Evolutionary conservation across 768 basidiomycete genomes (phyloP).

Genomic region (Galerina marginata): DNA sequence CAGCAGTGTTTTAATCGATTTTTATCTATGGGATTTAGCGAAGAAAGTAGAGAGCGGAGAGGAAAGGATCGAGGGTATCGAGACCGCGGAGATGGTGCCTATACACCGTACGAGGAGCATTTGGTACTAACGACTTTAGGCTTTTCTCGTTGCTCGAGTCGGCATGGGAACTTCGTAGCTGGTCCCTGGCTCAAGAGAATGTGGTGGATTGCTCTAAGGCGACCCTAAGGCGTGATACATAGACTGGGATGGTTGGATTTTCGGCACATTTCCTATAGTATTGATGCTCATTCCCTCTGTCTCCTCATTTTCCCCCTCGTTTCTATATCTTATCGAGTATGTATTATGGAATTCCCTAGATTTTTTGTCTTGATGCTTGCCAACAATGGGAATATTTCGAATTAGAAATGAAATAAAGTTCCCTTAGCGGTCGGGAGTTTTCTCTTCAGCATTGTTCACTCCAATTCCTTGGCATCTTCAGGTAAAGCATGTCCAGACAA

Average conservation of each 20-base stretch:
- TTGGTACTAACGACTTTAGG: slow-evolving; percentile 68
- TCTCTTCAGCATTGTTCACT: no score
- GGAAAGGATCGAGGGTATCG: slow-evolving; percentile 62
- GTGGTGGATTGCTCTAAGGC: no score
- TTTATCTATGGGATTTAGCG: slow-evolving; percentile 90
- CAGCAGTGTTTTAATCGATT: slow-evolving; percentile 86
- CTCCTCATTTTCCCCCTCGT: no score
- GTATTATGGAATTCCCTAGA: not conserved
- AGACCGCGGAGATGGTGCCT: slow-evolving; percentile 63
- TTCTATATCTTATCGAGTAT: not conserved
- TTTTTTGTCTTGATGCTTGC: not conserved
- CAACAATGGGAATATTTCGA: no score
- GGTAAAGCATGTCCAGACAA: slow-evolving; percentile 6
- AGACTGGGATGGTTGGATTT: no score
- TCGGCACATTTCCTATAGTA: no score
- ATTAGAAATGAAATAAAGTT: no score
- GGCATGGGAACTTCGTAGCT: no score
- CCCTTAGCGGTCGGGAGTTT: not conserved
- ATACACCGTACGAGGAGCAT: slow-evolving; percentile 83
- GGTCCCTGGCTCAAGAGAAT: no score
- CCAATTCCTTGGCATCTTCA: no score
- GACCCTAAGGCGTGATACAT: no score
- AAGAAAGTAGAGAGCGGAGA: slow-evolving; percentile 72
- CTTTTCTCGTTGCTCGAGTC: not conserved
- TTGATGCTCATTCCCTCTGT: no score